A percentile compares a stretch with the other conserved stretches of the same genome.
These are phyloP conservation scores for Leccinum uliginosum DNA, from an alignment of 768 basidiomycete genomes.

Conservation along the genomic window DNA sequence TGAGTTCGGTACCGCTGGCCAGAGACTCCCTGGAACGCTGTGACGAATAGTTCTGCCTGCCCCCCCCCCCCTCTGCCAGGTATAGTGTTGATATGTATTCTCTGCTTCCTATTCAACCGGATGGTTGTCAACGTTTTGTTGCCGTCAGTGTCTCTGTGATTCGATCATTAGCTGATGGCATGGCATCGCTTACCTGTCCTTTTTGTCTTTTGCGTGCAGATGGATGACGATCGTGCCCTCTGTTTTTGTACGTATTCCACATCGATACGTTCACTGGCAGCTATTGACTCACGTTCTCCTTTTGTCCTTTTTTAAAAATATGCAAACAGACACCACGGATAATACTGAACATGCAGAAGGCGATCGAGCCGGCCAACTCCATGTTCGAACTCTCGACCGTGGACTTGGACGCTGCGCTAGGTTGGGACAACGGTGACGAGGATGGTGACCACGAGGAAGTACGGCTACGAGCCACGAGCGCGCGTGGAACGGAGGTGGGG, in stretches of 20 bases:
- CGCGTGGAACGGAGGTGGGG: too few species aligned
- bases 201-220: neutral
- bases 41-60: neutral
- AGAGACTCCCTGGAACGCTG: neutral
- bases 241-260: constrained; percentile 10
- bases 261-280: neutral
- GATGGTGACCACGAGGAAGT: neutral
- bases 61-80: constrained; percentile 1
- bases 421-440: neutral
- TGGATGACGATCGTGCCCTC: constrained; percentile 11
- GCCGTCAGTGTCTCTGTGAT: constrained; percentile 8
- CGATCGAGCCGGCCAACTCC: neutral
- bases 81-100: neutral
- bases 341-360: constrained; percentile 19
- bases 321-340: constrained; percentile 16
- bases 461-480: too few species aligned
- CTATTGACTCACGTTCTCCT: neutral
- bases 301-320: neutral
- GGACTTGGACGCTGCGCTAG: neutral
- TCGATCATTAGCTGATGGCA: neutral
- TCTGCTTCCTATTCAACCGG: constrained; percentile 3
- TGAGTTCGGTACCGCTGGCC: constrained; percentile 4
- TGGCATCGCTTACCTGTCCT: neutral
- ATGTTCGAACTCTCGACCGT: neutral
- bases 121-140: constrained; percentile 12